phyloP scores from a whole-genome alignment of 768 basidiomycete species.

The Leccinum boreale region DNA sequence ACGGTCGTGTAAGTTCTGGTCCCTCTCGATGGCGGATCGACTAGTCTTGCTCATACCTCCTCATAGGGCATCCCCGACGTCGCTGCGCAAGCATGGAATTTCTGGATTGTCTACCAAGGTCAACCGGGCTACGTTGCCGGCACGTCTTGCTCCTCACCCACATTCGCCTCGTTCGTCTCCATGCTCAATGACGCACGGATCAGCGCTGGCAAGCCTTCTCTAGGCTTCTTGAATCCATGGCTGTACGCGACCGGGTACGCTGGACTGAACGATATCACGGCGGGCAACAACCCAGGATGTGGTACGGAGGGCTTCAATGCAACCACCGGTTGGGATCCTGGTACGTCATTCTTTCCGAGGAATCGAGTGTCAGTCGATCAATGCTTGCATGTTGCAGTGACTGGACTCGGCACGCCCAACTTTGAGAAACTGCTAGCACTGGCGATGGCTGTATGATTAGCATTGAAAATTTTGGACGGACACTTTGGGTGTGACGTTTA shows the following conservation, averaged over 20 bases:
- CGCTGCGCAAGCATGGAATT: slow-evolving; percentile 52
- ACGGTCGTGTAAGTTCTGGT: slow-evolving; percentile 47
- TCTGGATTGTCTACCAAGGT: slow-evolving; percentile 47
- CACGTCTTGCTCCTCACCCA: slow-evolving; percentile 64
- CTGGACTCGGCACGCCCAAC: slow-evolving; percentile 54
- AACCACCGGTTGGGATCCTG: slow-evolving; percentile 57
- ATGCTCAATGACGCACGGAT: slow-evolving; percentile 65
- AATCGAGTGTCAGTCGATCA: background rate
- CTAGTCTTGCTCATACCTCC: background rate
- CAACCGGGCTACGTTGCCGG: slow-evolving; percentile 43
- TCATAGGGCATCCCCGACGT: slow-evolving; percentile 60
- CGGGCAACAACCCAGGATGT: slow-evolving; percentile 57
- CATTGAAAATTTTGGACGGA: background rate
- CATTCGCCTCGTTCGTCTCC: slow-evolving; percentile 61
- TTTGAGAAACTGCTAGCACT: slow-evolving; percentile 45
- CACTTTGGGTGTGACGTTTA: background rate
- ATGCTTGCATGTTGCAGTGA: slow-evolving; percentile 34
- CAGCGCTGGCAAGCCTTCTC: slow-evolving; percentile 35
- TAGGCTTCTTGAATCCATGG: slow-evolving; percentile 68
- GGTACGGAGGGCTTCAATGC: slow-evolving; percentile 65
- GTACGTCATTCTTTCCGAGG: slow-evolving; percentile 31
- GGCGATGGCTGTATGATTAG: slow-evolving; percentile 22
- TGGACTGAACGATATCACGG: slow-evolving; percentile 55
- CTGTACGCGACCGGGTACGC: slow-evolving; percentile 39
- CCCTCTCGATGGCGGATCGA: background rate